Conservation (phyloP, 2,329 filamentous ascomycete genomes). For the Aspergillus versicolor region DNA sequence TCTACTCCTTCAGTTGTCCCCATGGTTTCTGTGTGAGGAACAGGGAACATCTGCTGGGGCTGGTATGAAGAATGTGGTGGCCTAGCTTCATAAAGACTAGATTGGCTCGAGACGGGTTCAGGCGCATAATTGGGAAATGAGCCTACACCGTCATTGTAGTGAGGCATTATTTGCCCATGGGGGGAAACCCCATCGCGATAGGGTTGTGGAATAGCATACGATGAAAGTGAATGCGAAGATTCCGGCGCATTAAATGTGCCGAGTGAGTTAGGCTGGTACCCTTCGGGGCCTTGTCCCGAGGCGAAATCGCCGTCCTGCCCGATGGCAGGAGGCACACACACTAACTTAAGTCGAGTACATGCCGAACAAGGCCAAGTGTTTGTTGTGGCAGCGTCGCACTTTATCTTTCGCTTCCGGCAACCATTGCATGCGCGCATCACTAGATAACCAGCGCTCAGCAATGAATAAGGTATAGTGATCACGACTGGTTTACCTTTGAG, state of each 20-base stretch:
- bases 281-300: conserved; percentile 28
- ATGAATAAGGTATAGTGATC: neutral
- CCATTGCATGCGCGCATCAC: conserved; percentile 98
- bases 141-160: conserved; percentile 46
- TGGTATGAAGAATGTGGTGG: conserved; percentile 32
- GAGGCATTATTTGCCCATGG: conserved; percentile 42
- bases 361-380: conserved; percentile 98
- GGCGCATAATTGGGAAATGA: conserved; percentile 41
- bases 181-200: conserved; percentile 50
- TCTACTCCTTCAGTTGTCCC: conserved; percentile 44
- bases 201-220: conserved; percentile 53
- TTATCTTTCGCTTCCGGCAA: conserved; percentile 92
- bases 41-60: conserved; percentile 28
- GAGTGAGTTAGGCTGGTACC: conserved; percentile 22
- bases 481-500: conserved; percentile 69
- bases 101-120: conserved; percentile 26
- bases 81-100: conserved; percentile 31
- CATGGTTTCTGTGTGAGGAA: conserved; percentile 26
- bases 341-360: conserved; percentile 86
- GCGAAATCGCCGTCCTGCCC: conserved; percentile 63
- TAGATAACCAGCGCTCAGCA: conserved; percentile 38
- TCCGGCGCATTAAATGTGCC: conserved; percentile 43
- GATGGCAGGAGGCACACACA: conserved; percentile 86
- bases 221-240: conserved; percentile 50
- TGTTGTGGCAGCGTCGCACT: conserved; percentile 94